These are phyloP conservation scores for Chalciporus piperatus DNA, from an alignment of 768 basidiomycete genomes.

Conservation along the genomic window DNA sequence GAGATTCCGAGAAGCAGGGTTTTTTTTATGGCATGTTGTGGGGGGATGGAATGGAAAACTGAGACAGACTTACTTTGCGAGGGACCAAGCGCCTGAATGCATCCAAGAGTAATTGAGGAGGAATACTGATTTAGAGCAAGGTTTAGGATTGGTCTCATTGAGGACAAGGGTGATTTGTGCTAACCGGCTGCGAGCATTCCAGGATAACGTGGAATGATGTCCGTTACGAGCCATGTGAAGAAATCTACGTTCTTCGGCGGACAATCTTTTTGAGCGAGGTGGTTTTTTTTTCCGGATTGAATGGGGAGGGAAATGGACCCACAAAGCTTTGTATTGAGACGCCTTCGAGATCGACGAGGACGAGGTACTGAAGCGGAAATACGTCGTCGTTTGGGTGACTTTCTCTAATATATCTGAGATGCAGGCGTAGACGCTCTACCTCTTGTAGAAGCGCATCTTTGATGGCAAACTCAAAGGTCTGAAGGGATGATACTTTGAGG, in stretches of 20 bases:
- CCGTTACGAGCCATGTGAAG: constrained; percentile 60
- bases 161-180: background rate
- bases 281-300: constrained; percentile 11
- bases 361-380: constrained; percentile 62
- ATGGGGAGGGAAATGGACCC: constrained; percentile 25
- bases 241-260: constrained; percentile 53
- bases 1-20: no score
- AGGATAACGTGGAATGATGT: constrained; percentile 68
- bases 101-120: constrained; percentile 74
- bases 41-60: constrained; percentile 5
- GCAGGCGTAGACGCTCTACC: constrained; percentile 56
- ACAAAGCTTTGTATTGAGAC: constrained; percentile 58
- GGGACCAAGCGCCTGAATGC: constrained; percentile 63
- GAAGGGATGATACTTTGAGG: constrained; percentile 45
- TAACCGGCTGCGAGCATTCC: constrained; percentile 74
- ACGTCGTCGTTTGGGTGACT: constrained; percentile 19
- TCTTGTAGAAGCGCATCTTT: constrained; percentile 45
- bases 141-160: background rate
- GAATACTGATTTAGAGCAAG: constrained; percentile 45
- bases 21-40: no score
- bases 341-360: constrained; percentile 61
- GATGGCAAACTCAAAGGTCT: constrained; percentile 35
- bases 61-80: constrained; percentile 52
- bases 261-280: background rate
- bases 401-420: constrained; percentile 50